Evolutionary conservation across 208 protist genomes (phyloP), one percentile per base, ranked within the genome.

Genomic region (Kentomonas sorsogonicus): DNA sequence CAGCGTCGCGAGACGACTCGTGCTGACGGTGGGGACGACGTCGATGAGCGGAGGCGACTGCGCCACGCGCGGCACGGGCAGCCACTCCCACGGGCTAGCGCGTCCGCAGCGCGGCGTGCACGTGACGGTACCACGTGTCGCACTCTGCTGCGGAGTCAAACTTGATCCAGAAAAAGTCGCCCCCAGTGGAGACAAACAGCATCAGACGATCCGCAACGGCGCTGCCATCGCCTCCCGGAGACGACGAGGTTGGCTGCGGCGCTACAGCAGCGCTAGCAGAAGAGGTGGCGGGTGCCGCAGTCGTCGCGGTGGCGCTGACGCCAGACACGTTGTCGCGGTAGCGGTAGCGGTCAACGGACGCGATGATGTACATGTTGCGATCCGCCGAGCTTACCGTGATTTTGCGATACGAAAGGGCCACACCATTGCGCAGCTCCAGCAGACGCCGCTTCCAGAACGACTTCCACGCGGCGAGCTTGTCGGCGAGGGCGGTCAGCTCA

Each of bases 81-180:
- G 27, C 74, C 83, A 91, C 48, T 85, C 70, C 83, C 83, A 91
- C 29, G 79, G 56, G 38, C 58, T n/a, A 65, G 44, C 70, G 51
- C 13, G 54, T 38, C 1, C 53, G 62, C 53, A 91, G 46, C 6
- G 63, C 39, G 13, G 57, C 66, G 11, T 63, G 47, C 33, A 83
- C 68, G 33, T 64, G 57, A 23, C 25, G 39, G 31, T 56, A 61
- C 83, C 83, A 91, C 22, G 67, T 66, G 25, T 72, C 23, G 31
- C 68, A 85, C 60, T 79, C 63, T 30, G 69, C 64, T 3, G 25
- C 53, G 15, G 60, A 74, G 53, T 48, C 31, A 56, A 87, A 86
- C 60, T 72, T 69, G 0, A 87, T 52, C 83, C 83, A 91, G 47
- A 91, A 87, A n/a, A 59, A 65, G 63, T 87, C 74, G 1, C 77